Conservation (phyloP, 768 basidiomycete species). For the Termitomyces bulborhizus region DNA sequence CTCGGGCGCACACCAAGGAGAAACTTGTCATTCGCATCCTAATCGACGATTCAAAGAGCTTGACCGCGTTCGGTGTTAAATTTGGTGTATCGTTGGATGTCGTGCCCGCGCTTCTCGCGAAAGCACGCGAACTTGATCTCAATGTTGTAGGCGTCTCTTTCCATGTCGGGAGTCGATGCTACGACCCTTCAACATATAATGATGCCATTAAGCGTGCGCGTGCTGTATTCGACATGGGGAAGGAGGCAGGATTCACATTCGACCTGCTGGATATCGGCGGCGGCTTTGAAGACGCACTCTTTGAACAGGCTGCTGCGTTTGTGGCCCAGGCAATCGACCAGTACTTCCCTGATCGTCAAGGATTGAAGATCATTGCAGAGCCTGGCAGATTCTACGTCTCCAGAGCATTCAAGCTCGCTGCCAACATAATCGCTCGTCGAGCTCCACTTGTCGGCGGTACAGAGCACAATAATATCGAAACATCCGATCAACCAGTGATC, state of each 20-base stretch:
- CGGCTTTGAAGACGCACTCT: slow-evolving; percentile 87
- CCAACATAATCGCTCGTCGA: slow-evolving; percentile 88
- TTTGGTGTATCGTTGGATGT: slow-evolving; percentile 84
- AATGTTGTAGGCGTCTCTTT: slow-evolving; percentile 96
- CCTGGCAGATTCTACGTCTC: slow-evolving; percentile 94
- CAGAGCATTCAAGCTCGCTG: slow-evolving; percentile 85
- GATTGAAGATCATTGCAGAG: slow-evolving; percentile 88
- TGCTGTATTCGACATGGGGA: slow-evolving; percentile 82
- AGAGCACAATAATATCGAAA: slow-evolving; percentile 20
- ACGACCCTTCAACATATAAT: slow-evolving; percentile 84
- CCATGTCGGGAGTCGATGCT: slow-evolving; percentile 97
- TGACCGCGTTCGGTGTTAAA: slow-evolving; percentile 91
- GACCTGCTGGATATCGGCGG: slow-evolving; percentile 90
- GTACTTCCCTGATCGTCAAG: slow-evolving; percentile 71
- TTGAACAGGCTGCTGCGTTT: slow-evolving; percentile 72
- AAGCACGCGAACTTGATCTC: slow-evolving; percentile 71
- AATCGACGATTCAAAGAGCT: slow-evolving; percentile 92
- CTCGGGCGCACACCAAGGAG: slow-evolving; percentile 71
- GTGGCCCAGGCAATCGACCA: slow-evolving; percentile 65
- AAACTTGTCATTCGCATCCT: slow-evolving; percentile 91
- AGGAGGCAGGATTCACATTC: slow-evolving; percentile 75
- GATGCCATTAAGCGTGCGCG: slow-evolving; percentile 88
- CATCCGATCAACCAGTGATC: slow-evolving; percentile 41
- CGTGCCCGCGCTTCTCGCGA: slow-evolving; percentile 73
- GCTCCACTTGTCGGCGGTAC: slow-evolving; percentile 39